A percentile compares a stretch with the other conserved stretches of the same genome.
Evolutionary conservation across 2,329 filamentous ascomycete species (phyloP).

Genomic region (Penicillium crustosum): DNA sequence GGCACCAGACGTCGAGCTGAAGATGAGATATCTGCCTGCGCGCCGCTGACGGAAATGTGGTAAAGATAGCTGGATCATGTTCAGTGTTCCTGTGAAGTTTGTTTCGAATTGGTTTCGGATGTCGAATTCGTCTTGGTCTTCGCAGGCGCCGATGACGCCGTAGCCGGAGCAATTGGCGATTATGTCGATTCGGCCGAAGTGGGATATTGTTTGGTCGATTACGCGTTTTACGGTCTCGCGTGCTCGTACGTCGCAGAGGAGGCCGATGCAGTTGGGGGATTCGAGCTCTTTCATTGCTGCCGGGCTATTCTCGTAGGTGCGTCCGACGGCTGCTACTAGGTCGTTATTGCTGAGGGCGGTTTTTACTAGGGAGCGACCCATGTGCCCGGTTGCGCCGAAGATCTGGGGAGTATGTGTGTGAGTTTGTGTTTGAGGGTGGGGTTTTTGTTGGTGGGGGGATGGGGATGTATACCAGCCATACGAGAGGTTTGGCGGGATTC

Average conservation of each 20-base stretch:
- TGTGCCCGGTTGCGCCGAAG: conserved; percentile 96
- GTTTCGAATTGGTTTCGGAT: conserved; percentile 95
- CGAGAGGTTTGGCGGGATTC: conserved; percentile 69
- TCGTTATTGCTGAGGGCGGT: conserved; percentile 77
- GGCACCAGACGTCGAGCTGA: conserved; percentile 87
- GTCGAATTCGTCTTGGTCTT: conserved; percentile 95
- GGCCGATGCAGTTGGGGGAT: conserved; percentile 64
- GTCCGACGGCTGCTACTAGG: conserved; percentile 80
- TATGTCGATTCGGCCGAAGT: conserved; percentile 81
- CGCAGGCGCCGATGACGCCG: conserved; percentile 90
- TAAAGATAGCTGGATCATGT: conserved; percentile 86
- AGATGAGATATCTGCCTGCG: conserved; percentile 83
- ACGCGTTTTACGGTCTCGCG: conserved; percentile 73
- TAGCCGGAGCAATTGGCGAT: conserved; percentile 94
- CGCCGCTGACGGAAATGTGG: conserved; percentile 80
- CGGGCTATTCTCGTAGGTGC: conserved; percentile 72
- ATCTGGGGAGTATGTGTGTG: conserved; percentile 53
- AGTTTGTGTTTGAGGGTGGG: background rate
- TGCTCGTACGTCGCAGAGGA: conserved; percentile 87
- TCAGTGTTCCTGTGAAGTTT: conserved; percentile 92
- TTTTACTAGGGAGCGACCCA: conserved; percentile 87
- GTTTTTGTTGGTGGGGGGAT: background rate
- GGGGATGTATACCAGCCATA: conserved; percentile 74
- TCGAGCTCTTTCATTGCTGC: conserved; percentile 72
- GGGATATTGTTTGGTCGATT: conserved; percentile 67